These are phyloP conservation scores for Ophiobolus disseminans DNA, from an alignment of 2,329 filamentous ascomycete species.

Conservation along the genomic window DNA sequence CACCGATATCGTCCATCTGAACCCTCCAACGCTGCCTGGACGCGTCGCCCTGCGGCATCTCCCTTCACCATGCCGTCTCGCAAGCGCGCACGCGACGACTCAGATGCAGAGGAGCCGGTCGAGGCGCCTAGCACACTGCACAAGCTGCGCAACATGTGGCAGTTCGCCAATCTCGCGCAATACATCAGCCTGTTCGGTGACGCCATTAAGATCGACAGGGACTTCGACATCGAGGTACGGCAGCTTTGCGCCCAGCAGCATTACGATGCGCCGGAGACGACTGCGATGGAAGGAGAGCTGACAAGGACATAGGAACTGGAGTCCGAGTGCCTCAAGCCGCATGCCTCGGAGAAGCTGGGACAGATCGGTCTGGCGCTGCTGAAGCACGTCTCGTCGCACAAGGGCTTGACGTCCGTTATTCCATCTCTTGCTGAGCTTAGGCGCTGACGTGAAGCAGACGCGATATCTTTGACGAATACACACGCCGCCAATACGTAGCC, in stretches of 20 bases:
- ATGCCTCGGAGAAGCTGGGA: slow-evolving; percentile 73
- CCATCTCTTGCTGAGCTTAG: not conserved
- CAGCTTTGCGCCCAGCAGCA: slow-evolving; percentile 26
- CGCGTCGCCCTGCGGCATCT: slow-evolving; percentile 45
- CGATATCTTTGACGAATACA: slow-evolving; percentile 92
- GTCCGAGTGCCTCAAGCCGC: slow-evolving; percentile 81
- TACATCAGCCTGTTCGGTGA: slow-evolving; percentile 92
- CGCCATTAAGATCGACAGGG: slow-evolving; percentile 86
- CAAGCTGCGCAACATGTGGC: slow-evolving; percentile 87
- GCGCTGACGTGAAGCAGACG: slow-evolving; percentile 59
- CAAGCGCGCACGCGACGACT: slow-evolving; percentile 58
- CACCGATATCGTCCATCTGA: not conserved
- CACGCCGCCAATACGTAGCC: slow-evolving; percentile 83
- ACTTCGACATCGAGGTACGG: slow-evolving; percentile 85
- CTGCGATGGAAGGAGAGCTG: slow-evolving; percentile 30
- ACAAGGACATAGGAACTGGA: slow-evolving; percentile 75
- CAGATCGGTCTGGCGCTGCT: slow-evolving; percentile 86
- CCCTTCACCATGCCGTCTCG: slow-evolving; percentile 44
- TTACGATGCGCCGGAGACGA: slow-evolving; percentile 18
- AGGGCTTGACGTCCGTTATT: slow-evolving; percentile 80
- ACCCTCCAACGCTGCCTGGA: slow-evolving; percentile 16
- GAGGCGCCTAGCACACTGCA: slow-evolving; percentile 59
- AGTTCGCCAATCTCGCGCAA: slow-evolving; percentile 92
- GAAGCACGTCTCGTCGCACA: slow-evolving; percentile 92
- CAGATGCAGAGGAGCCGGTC: slow-evolving; percentile 58